Percentiles rank a stretch among this genome's conserved stretches.
phyloP scores from a whole-genome alignment of 768 basidiomycete species.

The Pulveroboletus sp. region DNA sequence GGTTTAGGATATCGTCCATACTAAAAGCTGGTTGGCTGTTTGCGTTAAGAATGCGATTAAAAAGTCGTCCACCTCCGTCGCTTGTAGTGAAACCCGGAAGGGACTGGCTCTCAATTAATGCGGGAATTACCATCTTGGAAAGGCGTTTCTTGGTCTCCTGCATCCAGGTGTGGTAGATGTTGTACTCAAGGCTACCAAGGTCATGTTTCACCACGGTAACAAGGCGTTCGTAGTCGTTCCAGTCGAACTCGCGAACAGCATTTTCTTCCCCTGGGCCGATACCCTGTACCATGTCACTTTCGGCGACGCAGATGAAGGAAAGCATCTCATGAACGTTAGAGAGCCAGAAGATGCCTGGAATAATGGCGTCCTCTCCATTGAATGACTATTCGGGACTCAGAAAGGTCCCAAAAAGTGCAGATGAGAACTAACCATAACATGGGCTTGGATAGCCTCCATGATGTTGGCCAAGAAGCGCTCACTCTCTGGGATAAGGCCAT shows the following conservation, averaged over 20 bases:
- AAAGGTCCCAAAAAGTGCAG: not conserved
- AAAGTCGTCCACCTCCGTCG: constrained; percentile 88
- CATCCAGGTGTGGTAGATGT: constrained; percentile 99
- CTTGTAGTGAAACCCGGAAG: constrained; percentile 96
- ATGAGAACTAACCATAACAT: constrained; percentile 81
- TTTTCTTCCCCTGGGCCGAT: constrained; percentile 96
- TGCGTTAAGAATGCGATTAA: constrained; percentile 86
- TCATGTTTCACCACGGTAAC: constrained; percentile 99
- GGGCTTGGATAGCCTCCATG: constrained; percentile 95
- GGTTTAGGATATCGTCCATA: constrained; percentile 97
- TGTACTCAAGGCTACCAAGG: constrained; percentile 96
- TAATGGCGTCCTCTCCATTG: constrained; percentile 88
- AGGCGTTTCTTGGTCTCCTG: constrained; percentile 94
- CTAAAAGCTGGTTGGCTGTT: constrained; percentile 87
- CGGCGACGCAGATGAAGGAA: constrained; percentile 98
- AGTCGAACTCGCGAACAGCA: constrained; percentile 87
- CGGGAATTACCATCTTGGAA: constrained; percentile 98
- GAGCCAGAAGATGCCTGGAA: constrained; percentile 99
- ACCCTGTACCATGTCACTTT: constrained; percentile 96
- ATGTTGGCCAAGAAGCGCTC: constrained; percentile 98
- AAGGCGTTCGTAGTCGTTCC: constrained; percentile 93
- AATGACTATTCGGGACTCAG: constrained; percentile 55
- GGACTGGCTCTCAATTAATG: constrained; percentile 95
- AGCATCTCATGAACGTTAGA: constrained; percentile 99
- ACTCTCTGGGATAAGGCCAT: constrained; percentile 93